Base-by-base conservation (phyloP, 441 rosid genomes). In the Brassica balearica region DNA sequence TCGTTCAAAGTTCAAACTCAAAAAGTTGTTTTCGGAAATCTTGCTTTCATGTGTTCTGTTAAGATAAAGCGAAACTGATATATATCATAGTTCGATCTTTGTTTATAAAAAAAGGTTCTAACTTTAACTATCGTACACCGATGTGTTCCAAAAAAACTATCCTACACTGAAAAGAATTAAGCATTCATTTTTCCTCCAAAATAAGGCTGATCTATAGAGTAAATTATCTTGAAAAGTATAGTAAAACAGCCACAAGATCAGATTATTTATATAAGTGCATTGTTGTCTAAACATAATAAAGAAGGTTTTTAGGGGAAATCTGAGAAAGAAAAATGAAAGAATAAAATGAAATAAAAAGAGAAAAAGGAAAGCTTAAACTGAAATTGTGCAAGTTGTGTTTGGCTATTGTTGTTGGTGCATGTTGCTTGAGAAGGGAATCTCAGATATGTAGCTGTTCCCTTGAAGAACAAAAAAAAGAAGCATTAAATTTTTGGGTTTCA, bases 1-100 rank as follows among this genome's bases (percentile, higher is more conserved):
- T 79, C 68, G 61, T 79, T 79, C 71, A 72, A 73, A 67, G 70
- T 53, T 68, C 70, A 74, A 74, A 74, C 79, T 59, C 48, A 74
- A 69, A 79, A 79, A 64, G 68, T 74, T 69, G 71, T 74, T 69
- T 67, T 79, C 43, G 29, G 71, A 69, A 55, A 74, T 79, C 78
- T 69, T 55, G 61, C 71, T 64, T 20, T 59, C 83, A 80, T 65
- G 80, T 75, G 76, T 65, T 75, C 14, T 80, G 83, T 75, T 71
- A 4, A 75, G 83, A 14, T 80, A 80, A 75, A 75, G 83, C 36
- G 77, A 75, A 46, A 80, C 80, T 75, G 76, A 80, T 32, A 7
- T 23, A 36, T 36, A 80, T 80, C 83, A 75, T 75, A 65, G 72
- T 75, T 71, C 83, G 77, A 80, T 80, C 80, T 80, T 46, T 71